Evolutionary conservation across 768 basidiomycete species (phyloP).

Genomic region (Suillus subalutaceus): DNA sequence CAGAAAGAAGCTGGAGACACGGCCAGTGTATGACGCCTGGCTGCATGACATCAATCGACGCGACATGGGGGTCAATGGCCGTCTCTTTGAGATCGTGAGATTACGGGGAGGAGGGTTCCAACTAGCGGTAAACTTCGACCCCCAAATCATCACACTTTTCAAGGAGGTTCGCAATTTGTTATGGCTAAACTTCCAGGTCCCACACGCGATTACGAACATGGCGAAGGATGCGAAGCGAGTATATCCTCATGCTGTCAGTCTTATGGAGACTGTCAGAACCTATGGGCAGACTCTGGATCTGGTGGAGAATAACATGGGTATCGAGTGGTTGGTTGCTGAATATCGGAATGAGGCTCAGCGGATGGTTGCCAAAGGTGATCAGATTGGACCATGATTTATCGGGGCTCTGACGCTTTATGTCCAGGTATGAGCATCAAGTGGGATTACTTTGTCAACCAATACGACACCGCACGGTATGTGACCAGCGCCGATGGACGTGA

Average conservation of each 20-base stretch:
- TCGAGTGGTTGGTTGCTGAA: constrained; percentile 94
- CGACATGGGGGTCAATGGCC: constrained; percentile 89
- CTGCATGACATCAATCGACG: constrained; percentile 91
- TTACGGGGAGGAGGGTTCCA: constrained; percentile 77
- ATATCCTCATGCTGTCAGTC: constrained; percentile 95
- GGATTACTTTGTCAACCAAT: constrained; percentile 97
- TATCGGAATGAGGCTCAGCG: constrained; percentile 91
- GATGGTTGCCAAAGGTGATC: constrained; percentile 84
- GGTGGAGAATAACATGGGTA: constrained; percentile 87
- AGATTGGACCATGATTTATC: neutral
- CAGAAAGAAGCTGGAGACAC: constrained; percentile 94
- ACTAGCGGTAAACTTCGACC: constrained; percentile 96
- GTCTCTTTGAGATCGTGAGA: constrained; percentile 89
- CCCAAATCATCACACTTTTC: constrained; percentile 97
- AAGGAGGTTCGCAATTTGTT: constrained; percentile 96
- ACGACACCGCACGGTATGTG: constrained; percentile 79
- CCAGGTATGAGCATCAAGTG: constrained; percentile 93
- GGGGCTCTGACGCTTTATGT: neutral
- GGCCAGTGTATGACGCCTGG: constrained; percentile 96
- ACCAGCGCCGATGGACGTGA: constrained; percentile 76
- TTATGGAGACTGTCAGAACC: constrained; percentile 99
- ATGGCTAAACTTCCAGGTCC: constrained; percentile 96
- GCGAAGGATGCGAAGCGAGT: constrained; percentile 99
- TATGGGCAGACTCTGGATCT: constrained; percentile 95
- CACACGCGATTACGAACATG: constrained; percentile 92